Evolutionary conservation across 2,329 filamentous ascomycete genomes (phyloP), one percentile per base, ranked within the genome.

Genomic region (Diaporthe sp.): DNA sequence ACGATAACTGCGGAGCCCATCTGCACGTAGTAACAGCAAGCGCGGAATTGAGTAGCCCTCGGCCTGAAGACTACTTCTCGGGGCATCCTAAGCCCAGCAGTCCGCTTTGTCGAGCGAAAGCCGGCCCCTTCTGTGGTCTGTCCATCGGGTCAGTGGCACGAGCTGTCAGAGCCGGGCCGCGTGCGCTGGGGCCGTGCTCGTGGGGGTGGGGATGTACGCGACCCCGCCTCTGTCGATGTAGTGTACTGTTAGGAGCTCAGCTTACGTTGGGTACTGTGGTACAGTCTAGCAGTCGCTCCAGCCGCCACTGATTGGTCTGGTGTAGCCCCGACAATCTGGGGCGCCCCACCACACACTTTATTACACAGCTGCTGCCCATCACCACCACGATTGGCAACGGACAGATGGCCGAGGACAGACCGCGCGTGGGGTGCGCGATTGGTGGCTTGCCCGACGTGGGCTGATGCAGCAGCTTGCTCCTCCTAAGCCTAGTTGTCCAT

Each of bases 321-420:
- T 25, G 42, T 13, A 37, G 65, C 65, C 65, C 65, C 65, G 65
- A 53, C 65, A 42, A 68, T 28, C 65, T 68, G 65, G 65, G 46
- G 46, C 28, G 65, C 12, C 44, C 65, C 65, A 39, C 65, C 31
- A 44, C 25, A 4, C 46, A 17, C 31, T 7, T 68, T 22, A 25
- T 68, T 22, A 25, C 65, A 19, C n/a, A 28, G 62, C 62, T 53
- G 31, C 12, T 51, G 46, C 22, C 9, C 46, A 53, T 70, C n/a
- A 19, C 8, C 34, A 34, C 65, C 65, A 70, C n/a, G 34, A 42
- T 55, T 70, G 65, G 65, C 17, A 42, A 31, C 65, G 49, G 65
- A 55, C 65, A 34, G 65, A 70, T 55, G 46, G 65, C 49, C 49
- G 65, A 55, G 34, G 49, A 39, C 28, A 39, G 22, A 4, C 22